These are phyloP conservation scores for Xylariaceae sp. DNA, from an alignment of 2,329 filamentous ascomycete species.

Conservation along the genomic window DNA sequence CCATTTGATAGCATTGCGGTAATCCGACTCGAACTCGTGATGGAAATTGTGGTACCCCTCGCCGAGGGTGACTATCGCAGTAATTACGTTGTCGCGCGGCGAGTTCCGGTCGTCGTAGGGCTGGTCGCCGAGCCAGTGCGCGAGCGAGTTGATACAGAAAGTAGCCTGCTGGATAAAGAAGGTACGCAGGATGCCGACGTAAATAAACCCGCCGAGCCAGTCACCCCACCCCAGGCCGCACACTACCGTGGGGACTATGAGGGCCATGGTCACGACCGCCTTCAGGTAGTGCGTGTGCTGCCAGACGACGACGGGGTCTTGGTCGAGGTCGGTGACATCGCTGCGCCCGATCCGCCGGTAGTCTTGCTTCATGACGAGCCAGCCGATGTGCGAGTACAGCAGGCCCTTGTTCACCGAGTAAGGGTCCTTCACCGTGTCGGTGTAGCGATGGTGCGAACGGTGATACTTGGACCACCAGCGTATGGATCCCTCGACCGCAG, in stretches of 20 bases:
- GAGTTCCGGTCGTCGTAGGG: constrained; percentile 93
- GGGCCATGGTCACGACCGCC: constrained; percentile 21
- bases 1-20: constrained; percentile 90
- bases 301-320: constrained; percentile 82
- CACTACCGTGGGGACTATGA: background rate
- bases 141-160: constrained; percentile 90
- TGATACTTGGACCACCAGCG: constrained; percentile 89
- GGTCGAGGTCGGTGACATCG: constrained; percentile 86
- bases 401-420: constrained; percentile 90
- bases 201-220: constrained; percentile 80
- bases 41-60: constrained; percentile 96
- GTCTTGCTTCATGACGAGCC: constrained; percentile 91
- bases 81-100: constrained; percentile 85
- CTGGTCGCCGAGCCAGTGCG: constrained; percentile 90
- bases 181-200: constrained; percentile 83
- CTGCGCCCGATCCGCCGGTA: constrained; percentile 83
- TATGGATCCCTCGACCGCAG: constrained; percentile 73
- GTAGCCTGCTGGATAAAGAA: constrained; percentile 84
- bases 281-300: constrained; percentile 88
- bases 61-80: constrained; percentile 80
- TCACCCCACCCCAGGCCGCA: constrained; percentile 64
- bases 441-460: constrained; percentile 87
- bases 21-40: constrained; percentile 91
- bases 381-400: constrained; percentile 81
- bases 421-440: constrained; percentile 89